Percentiles rank a stretch among this genome's conserved stretches.
Conservation (phyloP, 768 basidiomycete species). For the Exsudoporus frostii region DNA sequence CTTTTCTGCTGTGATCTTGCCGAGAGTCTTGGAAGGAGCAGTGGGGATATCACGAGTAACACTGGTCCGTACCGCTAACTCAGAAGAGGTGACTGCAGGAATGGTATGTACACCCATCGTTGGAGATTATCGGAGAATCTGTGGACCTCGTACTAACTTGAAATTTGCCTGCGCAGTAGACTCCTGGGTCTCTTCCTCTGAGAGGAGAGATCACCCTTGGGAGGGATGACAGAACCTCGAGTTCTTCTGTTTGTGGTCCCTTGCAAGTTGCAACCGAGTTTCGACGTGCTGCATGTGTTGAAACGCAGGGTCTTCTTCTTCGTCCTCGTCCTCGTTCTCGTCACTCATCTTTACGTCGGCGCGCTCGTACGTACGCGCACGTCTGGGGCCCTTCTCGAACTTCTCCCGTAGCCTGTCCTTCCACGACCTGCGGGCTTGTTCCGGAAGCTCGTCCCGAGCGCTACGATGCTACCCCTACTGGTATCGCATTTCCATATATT, state of each 20-base stretch:
- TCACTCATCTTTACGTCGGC: conserved; percentile 72
- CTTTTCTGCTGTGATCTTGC: too few relatives aligned
- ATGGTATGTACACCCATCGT: too few relatives aligned
- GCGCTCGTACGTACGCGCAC: conserved; percentile 40
- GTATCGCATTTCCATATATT: too few relatives aligned
- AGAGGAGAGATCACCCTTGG: conserved; percentile 18
- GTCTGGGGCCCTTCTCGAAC: conserved; percentile 50
- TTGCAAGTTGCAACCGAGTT: conserved; percentile 26
- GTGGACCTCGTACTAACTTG: too few relatives aligned
- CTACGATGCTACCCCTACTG: too few relatives aligned
- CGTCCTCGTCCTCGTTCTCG: conserved; percentile 70
- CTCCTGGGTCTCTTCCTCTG: conserved; percentile 6
- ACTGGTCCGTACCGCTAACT: too few relatives aligned
- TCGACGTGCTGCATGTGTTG: conserved; percentile 32
- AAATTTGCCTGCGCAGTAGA: conserved; percentile 16
- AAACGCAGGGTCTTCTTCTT: conserved; percentile 47
- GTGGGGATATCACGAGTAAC: too few relatives aligned
- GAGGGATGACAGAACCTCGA: conserved; percentile 34
- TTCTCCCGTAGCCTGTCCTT: conserved; percentile 38
- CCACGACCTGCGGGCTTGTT: conserved; percentile 63
- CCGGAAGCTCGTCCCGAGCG: too few relatives aligned
- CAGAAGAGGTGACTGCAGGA: too few relatives aligned
- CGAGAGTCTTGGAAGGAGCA: too few relatives aligned
- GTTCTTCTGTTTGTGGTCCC: conserved; percentile 29
- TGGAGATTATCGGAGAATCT: conserved; percentile 18